These are phyloP conservation scores for Sclerotinia spermophila DNA, from an alignment of 2,329 filamentous ascomycete species.

Conservation along the genomic window DNA sequence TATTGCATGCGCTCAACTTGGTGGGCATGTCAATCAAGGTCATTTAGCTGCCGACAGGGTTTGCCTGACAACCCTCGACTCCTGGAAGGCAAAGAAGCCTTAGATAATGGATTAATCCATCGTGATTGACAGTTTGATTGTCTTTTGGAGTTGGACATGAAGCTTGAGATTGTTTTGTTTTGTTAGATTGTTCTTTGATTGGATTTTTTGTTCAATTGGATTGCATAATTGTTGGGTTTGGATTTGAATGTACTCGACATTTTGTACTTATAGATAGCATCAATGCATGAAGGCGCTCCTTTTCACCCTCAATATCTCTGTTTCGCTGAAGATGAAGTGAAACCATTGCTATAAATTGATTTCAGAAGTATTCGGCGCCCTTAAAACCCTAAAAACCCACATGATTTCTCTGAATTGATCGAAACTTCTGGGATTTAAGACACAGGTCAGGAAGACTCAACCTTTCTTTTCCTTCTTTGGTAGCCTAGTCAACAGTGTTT, in stretches of 20 bases:
- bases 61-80: background rate
- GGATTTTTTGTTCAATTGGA: too few species aligned
- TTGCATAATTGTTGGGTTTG: background rate
- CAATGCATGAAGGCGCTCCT: background rate
- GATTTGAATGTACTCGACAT: background rate
- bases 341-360: background rate
- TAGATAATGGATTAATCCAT: background rate
- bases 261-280: background rate
- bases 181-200: too few species aligned
- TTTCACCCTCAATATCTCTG: background rate
- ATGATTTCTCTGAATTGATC: background rate
- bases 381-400: background rate
- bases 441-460: background rate
- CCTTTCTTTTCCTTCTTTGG: background rate
- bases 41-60: background rate
- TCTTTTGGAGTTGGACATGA: background rate
- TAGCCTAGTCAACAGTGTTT: fast-evolving
- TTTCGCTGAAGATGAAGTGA: background rate
- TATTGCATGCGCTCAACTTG: background rate
- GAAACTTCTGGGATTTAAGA: background rate
- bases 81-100: background rate
- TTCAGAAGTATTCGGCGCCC: background rate
- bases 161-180: background rate
- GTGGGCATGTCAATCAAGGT: background rate
- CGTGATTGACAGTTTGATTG: background rate